Evolutionary conservation across 129 eudicot genomes (phyloP).

Genomic region (Arctium lappa): DNA sequence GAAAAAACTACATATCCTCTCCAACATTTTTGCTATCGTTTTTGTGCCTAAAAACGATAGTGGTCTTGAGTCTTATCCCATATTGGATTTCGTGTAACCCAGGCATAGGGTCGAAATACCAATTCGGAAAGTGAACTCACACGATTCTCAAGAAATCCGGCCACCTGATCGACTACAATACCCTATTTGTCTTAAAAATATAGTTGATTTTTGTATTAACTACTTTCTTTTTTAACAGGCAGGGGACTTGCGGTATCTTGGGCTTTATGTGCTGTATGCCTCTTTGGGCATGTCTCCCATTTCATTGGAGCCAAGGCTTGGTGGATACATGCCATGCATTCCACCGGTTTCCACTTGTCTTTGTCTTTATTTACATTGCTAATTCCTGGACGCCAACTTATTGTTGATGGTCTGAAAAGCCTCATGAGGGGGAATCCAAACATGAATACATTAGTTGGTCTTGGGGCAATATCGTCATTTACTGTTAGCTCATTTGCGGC

Average conservation of each 20-base stretch:
- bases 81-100: no score
- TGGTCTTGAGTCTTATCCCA: no score
- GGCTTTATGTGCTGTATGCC: constrained; percentile 97
- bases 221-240: constrained; percentile 46
- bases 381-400: constrained; percentile 91
- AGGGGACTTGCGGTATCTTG: constrained; percentile 96
- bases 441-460: constrained; percentile 99
- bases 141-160: no score
- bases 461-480: constrained; percentile 96
- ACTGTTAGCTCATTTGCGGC: constrained; percentile 95
- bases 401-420: constrained; percentile 85
- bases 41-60: no score
- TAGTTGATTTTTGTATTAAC: background rate
- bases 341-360: constrained; percentile 86
- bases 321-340: constrained; percentile 89
- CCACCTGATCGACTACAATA: no score
- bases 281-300: constrained; percentile 95
- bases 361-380: constrained; percentile 86
- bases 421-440: constrained; percentile 91
- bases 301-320: constrained; percentile 84
- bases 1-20: no score
- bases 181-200: no score
- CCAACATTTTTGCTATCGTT: no score
- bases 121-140: no score
- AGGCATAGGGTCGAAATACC: no score